Percentiles rank a stretch among this genome's conserved stretches.
Evolutionary conservation across 345 rosid genomes (phyloP).

Genomic region (Eucalyptus globulus): DNA sequence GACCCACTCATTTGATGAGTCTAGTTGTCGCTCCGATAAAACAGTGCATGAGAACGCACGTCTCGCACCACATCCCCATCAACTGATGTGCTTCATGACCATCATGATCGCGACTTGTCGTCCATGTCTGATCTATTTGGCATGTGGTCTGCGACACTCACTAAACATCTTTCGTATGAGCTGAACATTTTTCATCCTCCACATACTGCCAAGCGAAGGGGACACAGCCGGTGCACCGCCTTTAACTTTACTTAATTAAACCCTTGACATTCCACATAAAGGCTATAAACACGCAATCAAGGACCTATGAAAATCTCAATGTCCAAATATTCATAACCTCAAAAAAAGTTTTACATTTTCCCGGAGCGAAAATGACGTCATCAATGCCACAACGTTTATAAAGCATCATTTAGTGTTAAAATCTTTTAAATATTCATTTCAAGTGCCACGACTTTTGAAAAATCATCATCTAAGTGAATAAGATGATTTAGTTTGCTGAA

Average conservation of each 20-base stretch:
- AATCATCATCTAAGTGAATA: too few species aligned
- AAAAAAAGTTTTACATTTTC: too few species aligned
- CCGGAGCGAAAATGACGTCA: too few species aligned
- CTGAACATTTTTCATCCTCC: background rate
- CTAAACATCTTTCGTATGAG: background rate
- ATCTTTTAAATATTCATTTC: fast-evolving
- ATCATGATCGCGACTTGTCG: background rate
- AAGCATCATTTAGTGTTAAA: too few species aligned
- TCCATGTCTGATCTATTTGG: background rate
- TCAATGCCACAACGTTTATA: background rate
- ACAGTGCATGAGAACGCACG: background rate
- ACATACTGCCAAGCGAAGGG: background rate
- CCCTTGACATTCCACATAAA: background rate
- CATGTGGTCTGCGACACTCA: too few species aligned
- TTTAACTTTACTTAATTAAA: background rate
- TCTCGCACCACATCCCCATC: background rate
- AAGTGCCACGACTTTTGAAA: too few species aligned
- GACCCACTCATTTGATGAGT: too few species aligned
- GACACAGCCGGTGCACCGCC: background rate
- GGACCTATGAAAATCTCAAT: background rate
- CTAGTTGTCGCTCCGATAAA: background rate
- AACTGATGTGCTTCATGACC: background rate
- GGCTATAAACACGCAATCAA: background rate
- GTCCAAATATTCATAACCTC: background rate
- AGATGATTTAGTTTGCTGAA: fast-evolving